A percentile compares a stretch with the other conserved stretches of the same genome.
phyloP scores from a whole-genome alignment of 306 rosid species.

The Nissolia schottii region DNA sequence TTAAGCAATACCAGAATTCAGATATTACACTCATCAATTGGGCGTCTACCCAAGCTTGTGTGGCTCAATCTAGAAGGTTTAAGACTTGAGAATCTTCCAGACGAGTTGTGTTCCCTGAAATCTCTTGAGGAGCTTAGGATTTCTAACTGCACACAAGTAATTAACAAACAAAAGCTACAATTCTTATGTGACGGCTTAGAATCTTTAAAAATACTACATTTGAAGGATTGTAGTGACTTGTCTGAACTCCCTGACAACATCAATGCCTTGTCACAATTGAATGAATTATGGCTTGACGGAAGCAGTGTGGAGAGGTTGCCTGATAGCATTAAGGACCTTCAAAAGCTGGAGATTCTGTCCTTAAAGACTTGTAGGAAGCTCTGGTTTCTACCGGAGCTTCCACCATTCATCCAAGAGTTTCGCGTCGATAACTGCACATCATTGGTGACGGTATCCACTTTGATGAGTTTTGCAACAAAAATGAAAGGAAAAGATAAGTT shows the following conservation, averaged over 20 bases:
- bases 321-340: background rate
- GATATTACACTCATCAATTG: conserved; percentile 1
- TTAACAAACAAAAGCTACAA: background rate
- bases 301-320: conserved; percentile 22
- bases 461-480: background rate
- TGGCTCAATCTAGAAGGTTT: background rate
- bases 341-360: background rate
- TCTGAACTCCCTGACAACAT: conserved; percentile 21
- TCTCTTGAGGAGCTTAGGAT: background rate
- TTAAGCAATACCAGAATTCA: conserved; percentile 18
- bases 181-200: background rate
- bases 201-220: background rate
- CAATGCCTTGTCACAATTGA: background rate
- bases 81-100: background rate
- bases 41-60: background rate
- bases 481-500: background rate
- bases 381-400: conserved; percentile 24
- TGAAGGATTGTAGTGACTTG: background rate
- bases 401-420: background rate
- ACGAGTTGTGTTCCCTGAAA: background rate
- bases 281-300: background rate
- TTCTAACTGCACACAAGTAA: background rate
- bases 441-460: background rate
- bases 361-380: background rate
- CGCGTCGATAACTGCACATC: conserved; percentile 22